A percentile compares a stretch with the other conserved stretches of the same genome.
These are phyloP conservation scores for Cucurbita moschata DNA, from an alignment of 306 rosid genomes.

Conservation along the genomic window DNA sequence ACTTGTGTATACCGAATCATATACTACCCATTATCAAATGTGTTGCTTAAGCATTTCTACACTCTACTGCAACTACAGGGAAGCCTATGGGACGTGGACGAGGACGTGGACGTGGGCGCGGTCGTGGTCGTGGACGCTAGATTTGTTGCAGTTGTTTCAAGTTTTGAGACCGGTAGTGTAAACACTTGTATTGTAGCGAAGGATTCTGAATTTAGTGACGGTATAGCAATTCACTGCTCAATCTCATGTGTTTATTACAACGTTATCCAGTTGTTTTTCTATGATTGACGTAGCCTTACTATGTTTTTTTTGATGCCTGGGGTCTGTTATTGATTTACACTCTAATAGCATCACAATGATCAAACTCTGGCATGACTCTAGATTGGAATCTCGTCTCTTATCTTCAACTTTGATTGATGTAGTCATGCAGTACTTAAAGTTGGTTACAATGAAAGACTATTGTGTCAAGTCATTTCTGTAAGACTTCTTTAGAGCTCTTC, in stretches of 20 bases:
- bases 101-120: constrained; percentile 83
- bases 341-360: not conserved
- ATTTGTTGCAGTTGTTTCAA: constrained; percentile 7
- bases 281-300: not conserved
- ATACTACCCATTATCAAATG: not conserved
- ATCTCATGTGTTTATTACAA: constrained; percentile 1
- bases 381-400: not conserved
- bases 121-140: constrained; percentile 59
- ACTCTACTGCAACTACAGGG: constrained; percentile 32
- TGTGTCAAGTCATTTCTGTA: not conserved
- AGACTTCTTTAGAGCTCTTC: not conserved
- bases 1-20: not conserved
- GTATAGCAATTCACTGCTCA: not conserved
- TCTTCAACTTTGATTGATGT: not conserved
- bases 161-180: constrained; percentile 13
- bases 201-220: not conserved
- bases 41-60: constrained; percentile 1
- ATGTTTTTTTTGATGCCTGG: not conserved
- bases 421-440: not conserved
- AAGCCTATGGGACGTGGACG: constrained; percentile 74
- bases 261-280: not conserved
- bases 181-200: constrained; percentile 7
- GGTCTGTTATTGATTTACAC: not conserved
- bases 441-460: not conserved
- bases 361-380: not conserved